Evolutionary conservation across 805 yeast species (phyloP).

Genomic region (Nakazawaea laoshanensis): DNA sequence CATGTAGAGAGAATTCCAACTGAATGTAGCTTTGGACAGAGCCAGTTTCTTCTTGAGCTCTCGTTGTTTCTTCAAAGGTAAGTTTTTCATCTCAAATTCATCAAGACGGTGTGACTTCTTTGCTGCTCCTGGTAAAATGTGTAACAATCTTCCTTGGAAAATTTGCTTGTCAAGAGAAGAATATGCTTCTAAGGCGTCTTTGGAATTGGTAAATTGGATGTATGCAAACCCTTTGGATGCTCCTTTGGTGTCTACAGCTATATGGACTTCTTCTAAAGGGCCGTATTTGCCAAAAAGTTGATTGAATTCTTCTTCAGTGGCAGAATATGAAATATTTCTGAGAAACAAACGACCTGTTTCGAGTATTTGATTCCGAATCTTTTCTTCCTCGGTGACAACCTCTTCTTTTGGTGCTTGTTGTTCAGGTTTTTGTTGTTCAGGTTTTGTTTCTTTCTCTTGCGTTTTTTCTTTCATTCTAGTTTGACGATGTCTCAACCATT

Average conservation of each 20-base stretch:
- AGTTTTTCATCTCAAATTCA: slow-evolving; percentile 83
- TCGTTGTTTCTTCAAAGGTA: slow-evolving; percentile 87
- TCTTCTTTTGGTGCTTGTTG: slow-evolving; percentile 11
- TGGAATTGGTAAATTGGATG: slow-evolving; percentile 56
- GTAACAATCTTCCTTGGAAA: slow-evolving; percentile 90
- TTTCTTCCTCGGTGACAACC: slow-evolving; percentile 35
- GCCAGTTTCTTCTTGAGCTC: slow-evolving; percentile 77
- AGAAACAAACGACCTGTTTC: slow-evolving; percentile 78
- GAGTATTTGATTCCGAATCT: slow-evolving; percentile 40
- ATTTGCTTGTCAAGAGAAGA: slow-evolving; percentile 72
- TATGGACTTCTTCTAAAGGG: slow-evolving; percentile 75
- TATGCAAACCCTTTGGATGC: slow-evolving; percentile 91
- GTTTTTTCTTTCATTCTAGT: slow-evolving; percentile 53
- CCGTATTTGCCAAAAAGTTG: slow-evolving; percentile 64
- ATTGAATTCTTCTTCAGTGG: slow-evolving; percentile 72
- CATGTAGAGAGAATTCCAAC: slow-evolving; percentile 93
- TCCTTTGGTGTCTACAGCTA: slow-evolving; percentile 87
- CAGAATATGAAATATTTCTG: slow-evolving; percentile 74
- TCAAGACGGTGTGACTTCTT: slow-evolving; percentile 79
- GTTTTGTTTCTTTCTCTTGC: slow-evolving; percentile 9
- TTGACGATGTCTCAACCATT: slow-evolving; percentile 78
- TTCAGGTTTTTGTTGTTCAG: slow-evolving; percentile 3
- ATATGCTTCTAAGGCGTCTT: slow-evolving; percentile 73
- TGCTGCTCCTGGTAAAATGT: slow-evolving; percentile 77
- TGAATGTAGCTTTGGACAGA: slow-evolving; percentile 80